phyloP scores from a whole-genome alignment of 169 alveolate genomes.

The Cryptosporidium xiaoi region DNA sequence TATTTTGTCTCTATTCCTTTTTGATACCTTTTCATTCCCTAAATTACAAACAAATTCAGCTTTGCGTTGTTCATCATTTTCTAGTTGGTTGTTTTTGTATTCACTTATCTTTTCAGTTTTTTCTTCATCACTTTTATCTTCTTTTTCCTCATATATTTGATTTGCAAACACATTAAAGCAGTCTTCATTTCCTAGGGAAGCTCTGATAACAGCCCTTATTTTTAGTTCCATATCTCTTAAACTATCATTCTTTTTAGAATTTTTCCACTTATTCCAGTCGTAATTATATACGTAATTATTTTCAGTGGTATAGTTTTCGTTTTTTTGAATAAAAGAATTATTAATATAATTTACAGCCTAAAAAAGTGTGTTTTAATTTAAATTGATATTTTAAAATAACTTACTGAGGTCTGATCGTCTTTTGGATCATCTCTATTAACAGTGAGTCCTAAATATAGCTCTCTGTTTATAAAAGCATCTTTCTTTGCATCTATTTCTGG shows the following conservation, averaged over 20 bases:
- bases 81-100: too few relatives aligned
- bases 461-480: constrained; percentile 23
- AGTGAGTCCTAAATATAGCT: constrained; percentile 36
- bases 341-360: neutral
- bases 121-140: neutral
- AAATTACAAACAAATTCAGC: too few relatives aligned
- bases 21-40: too few relatives aligned
- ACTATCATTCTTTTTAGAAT: neutral
- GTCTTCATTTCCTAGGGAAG: neutral
- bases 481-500: neutral
- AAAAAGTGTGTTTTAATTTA: neutral
- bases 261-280: constrained; percentile 35
- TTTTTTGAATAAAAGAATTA: neutral
- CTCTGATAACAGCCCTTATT: neutral
- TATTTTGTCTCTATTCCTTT: too few relatives aligned
- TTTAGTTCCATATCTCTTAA: neutral
- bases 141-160: neutral
- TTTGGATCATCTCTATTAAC: neutral
- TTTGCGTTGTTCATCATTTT: too few relatives aligned
- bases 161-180: neutral
- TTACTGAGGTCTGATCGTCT: neutral
- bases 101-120: too few relatives aligned
- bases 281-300: neutral
- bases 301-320: neutral
- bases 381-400: constrained; percentile 1